These are phyloP conservation scores for Rhinocladiella mackenziei DNA, from an alignment of 2,329 filamentous ascomycete species.

Conservation along the genomic window DNA sequence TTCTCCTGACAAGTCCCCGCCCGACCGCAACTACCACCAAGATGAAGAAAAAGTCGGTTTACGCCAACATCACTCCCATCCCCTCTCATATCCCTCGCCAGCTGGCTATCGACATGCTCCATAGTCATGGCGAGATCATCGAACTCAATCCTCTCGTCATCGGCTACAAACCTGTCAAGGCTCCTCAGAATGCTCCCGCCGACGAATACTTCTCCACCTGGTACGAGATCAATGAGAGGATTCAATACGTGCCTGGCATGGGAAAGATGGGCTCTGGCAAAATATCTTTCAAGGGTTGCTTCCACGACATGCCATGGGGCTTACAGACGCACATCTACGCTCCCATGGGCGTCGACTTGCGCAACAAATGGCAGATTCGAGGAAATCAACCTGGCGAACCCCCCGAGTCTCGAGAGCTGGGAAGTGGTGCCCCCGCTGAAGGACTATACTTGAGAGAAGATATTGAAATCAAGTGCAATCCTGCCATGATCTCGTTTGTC, in stretches of 20 bases:
- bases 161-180: conserved; percentile 62
- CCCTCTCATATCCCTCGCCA: conserved; percentile 65
- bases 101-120: conserved; percentile 68
- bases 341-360: conserved; percentile 73
- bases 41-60: conserved; percentile 26
- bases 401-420: conserved; percentile 61
- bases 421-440: conserved; percentile 59
- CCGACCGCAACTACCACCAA: background rate
- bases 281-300: conserved; percentile 74
- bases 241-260: conserved; percentile 66
- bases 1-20: background rate
- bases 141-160: conserved; percentile 80
- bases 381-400: conserved; percentile 70
- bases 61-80: conserved; percentile 63
- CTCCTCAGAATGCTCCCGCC: conserved; percentile 61
- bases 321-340: conserved; percentile 81
- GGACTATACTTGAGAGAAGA: conserved; percentile 81
- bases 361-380: conserved; percentile 72
- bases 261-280: conserved; percentile 47
- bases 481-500: conserved; percentile 71
- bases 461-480: conserved; percentile 75
- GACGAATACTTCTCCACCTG: conserved; percentile 71
- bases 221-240: conserved; percentile 75
- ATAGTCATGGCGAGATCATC: conserved; percentile 77
- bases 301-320: conserved; percentile 68